Evolutionary conservation across 2,329 filamentous ascomycete species (phyloP).

Genomic region (Trichoderma polysporum): DNA sequence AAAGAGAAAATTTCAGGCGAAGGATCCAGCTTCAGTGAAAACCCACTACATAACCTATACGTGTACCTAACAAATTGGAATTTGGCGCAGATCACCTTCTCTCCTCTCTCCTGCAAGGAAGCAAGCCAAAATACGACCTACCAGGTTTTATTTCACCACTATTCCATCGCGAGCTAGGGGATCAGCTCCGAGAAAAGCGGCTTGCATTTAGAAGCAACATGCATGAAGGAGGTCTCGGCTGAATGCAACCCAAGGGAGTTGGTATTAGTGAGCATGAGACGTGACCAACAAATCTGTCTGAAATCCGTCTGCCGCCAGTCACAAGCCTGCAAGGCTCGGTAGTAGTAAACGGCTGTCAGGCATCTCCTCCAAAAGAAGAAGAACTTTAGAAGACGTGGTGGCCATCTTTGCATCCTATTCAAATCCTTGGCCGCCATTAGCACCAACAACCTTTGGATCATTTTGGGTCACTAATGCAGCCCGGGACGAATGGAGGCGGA

Average conservation of each 20-base stretch:
- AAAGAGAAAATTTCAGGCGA: background rate
- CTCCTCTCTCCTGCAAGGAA: background rate
- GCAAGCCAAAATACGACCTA: background rate
- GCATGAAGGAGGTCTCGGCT: background rate
- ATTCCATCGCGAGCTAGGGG: background rate
- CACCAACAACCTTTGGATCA: background rate
- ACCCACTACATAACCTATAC: background rate
- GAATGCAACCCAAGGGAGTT: background rate
- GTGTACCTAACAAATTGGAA: background rate
- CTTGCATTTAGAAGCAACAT: background rate
- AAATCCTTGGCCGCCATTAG: background rate
- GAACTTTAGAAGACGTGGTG: background rate
- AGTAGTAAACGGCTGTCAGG: conserved; percentile 1
- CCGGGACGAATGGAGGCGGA: background rate
- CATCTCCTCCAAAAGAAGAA: background rate
- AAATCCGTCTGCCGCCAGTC: background rate
- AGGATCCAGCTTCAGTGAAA: background rate
- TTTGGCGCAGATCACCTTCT: background rate
- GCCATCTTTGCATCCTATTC: background rate
- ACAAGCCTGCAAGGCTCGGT: background rate
- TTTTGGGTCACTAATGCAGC: background rate
- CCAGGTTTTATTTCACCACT: background rate
- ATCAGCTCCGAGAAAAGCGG: background rate
- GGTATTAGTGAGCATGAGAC: background rate
- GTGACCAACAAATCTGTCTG: too few species aligned